phyloP scores from a whole-genome alignment of 371 early-diverging fungal species.

The Mortierella polycephala region DNA sequence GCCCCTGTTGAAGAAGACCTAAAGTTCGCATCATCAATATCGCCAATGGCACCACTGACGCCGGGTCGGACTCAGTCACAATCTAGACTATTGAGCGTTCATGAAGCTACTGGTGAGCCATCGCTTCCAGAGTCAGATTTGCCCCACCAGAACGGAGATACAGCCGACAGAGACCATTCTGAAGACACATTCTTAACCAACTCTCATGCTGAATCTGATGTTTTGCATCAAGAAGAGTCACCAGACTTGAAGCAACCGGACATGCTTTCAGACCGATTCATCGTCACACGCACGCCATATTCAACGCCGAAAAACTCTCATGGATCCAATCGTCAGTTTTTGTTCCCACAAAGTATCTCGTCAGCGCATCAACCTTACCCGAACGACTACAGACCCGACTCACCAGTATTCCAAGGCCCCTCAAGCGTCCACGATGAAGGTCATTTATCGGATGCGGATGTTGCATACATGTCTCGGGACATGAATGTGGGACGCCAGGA shows the following conservation, averaged over 20 bases:
- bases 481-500: constrained; percentile 44
- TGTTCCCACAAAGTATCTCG: constrained; percentile 3
- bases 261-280: constrained; percentile 6
- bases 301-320: constrained; percentile 35
- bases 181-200: not conserved
- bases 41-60: constrained; percentile 34
- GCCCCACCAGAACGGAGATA: constrained; percentile 1
- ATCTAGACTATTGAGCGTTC: constrained; percentile 8
- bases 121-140: constrained; percentile 7
- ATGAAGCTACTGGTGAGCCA: not conserved
- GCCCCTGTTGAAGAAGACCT: not conserved
- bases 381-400: constrained; percentile 36
- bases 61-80: constrained; percentile 19
- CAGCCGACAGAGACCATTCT: not conserved
- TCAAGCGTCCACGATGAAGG: constrained; percentile 40
- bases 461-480: constrained; percentile 49
- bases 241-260: not conserved
- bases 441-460: constrained; percentile 51
- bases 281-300: constrained; percentile 29
- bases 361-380: constrained; percentile 6
- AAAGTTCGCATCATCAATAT: constrained; percentile 34
- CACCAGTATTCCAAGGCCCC: constrained; percentile 46
- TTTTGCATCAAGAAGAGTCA: not conserved
- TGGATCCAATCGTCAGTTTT: constrained; percentile 12
- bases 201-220: not conserved